Evolutionary conservation across 352 stramenopile species (phyloP), one percentile per base, ranked within the genome.

Genomic region (Phytophthora vignae): DNA sequence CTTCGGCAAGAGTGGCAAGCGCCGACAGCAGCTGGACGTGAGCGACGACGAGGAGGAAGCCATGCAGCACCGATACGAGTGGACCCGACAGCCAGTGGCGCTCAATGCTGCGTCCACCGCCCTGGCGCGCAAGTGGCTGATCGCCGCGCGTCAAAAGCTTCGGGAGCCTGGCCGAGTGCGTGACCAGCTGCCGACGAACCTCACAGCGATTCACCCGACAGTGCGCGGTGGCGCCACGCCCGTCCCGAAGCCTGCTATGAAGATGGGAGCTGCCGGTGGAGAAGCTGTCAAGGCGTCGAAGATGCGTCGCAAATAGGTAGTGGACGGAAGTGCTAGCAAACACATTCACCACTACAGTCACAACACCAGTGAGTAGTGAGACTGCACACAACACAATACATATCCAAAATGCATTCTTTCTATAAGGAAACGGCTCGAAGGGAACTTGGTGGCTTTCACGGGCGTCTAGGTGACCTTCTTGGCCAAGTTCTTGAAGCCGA

Each of bases 401-500:
- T 68, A 70, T 75, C 53, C 55, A 75, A 70, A 69, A 71, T 74
- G 65, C 63, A 81, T 71, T 77, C 52, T 74, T 59, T 81, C 66
- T 77, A 78, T 72, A 69, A 70, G 54, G 67, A 70, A 63, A 40
- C 54, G 58, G 61, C 58, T 69, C 62, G 36, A 48, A 57, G 22
- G 55, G 15, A 60, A 67, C 56, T 55, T 46, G 29, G 38, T 31
- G 38, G 31, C 46, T 67, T 33, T 40, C 27, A 21, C 40, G n/a
- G 31, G 36, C 11, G 27, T 83, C 85, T 97, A 98, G 49, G 95
- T 98, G 62, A 98, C 94, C 77, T 98, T 98, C 73, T 97, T 97
- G 65, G 91, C 87, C 58, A 98, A 70, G 81, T 99, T 99, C 83
- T 98, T 98, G 81, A 98, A 99, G 33, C 96, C 96, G 17, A 90